Conservation (phyloP, 2,329 filamentous ascomycete genomes). For the Fusarium mundagurra region DNA sequence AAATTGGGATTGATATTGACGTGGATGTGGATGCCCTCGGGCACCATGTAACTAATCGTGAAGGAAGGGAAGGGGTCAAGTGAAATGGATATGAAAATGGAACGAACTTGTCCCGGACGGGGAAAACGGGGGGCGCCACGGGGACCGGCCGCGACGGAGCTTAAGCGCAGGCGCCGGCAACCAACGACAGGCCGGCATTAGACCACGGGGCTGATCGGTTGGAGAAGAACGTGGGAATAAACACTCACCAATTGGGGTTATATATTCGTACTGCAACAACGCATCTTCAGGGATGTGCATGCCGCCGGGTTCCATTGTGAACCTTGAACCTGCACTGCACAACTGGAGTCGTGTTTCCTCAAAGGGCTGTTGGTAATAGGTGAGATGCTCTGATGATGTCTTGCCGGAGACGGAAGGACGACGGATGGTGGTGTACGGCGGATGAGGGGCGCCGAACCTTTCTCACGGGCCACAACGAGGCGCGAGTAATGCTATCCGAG, state of each 20-base stretch:
- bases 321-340: slow-evolving; percentile 18
- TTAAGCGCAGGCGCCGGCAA: slow-evolving; percentile 43
- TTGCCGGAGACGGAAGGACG: slow-evolving; percentile 25
- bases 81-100: slow-evolving; percentile 11
- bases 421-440: slow-evolving; percentile 20
- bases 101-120: slow-evolving; percentile 40
- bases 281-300: slow-evolving; percentile 59
- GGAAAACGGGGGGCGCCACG: slow-evolving; percentile 40
- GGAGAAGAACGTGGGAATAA: slow-evolving; percentile 45
- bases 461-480: slow-evolving; percentile 19
- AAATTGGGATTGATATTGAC: slow-evolving; percentile 29
- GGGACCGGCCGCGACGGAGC: slow-evolving; percentile 40
- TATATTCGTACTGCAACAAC: slow-evolving; percentile 55
- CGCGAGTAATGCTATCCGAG: slow-evolving; percentile 35
- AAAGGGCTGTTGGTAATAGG: slow-evolving; percentile 14
- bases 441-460: slow-evolving; percentile 21
- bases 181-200: slow-evolving; percentile 58
- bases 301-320: slow-evolving; percentile 52
- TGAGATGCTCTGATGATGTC: slow-evolving; percentile 24
- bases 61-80: not conserved
- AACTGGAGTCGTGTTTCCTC: slow-evolving; percentile 35
- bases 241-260: slow-evolving; percentile 66
- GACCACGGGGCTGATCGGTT: slow-evolving; percentile 61
- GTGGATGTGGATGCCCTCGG: slow-evolving; percentile 12
- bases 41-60: slow-evolving; percentile 6